These are phyloP conservation scores for Xylaria bambusicola DNA, from an alignment of 495 filamentous ascomycete species.

Conservation along the genomic window DNA sequence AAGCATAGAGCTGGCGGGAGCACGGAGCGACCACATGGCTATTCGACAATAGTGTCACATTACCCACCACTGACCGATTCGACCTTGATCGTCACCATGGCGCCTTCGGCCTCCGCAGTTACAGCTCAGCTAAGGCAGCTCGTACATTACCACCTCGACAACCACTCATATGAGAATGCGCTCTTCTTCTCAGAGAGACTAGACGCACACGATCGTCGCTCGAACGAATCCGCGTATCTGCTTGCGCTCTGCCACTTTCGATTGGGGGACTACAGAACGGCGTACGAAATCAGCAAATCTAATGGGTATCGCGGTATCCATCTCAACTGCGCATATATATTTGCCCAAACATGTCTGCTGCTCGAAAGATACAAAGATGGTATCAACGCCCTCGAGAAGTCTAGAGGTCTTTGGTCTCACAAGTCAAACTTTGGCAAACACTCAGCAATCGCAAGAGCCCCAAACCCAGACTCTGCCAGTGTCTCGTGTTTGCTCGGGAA, in stretches of 20 bases:
- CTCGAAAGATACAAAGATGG: slow-evolving; percentile 79
- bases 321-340: slow-evolving; percentile 87
- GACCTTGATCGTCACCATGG: slow-evolving; percentile 55
- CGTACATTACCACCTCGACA: slow-evolving; percentile 92
- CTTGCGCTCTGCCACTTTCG: slow-evolving; percentile 81
- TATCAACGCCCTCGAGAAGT: slow-evolving; percentile 74
- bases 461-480: slow-evolving; percentile 81
- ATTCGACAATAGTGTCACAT: slow-evolving; percentile 22
- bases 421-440: slow-evolving; percentile 72
- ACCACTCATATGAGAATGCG: slow-evolving; percentile 81
- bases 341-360: slow-evolving; percentile 82
- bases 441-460: slow-evolving; percentile 69
- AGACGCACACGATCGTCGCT: slow-evolving; percentile 75
- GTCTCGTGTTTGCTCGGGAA: slow-evolving; percentile 81
- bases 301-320: slow-evolving; percentile 67
- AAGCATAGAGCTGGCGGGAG: slow-evolving; percentile 19
- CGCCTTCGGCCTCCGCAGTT: slow-evolving; percentile 66
- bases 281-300: slow-evolving; percentile 68
- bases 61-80: slow-evolving; percentile 15
- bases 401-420: slow-evolving; percentile 66
- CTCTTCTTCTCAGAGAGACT: slow-evolving; percentile 89
- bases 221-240: slow-evolving; percentile 78
- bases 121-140: slow-evolving; percentile 77
- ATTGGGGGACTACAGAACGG: slow-evolving; percentile 67
- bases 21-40: slow-evolving; percentile 30